phyloP scores from a whole-genome alignment of 495 filamentous ascomycete genomes.

The Podospora conica region DNA sequence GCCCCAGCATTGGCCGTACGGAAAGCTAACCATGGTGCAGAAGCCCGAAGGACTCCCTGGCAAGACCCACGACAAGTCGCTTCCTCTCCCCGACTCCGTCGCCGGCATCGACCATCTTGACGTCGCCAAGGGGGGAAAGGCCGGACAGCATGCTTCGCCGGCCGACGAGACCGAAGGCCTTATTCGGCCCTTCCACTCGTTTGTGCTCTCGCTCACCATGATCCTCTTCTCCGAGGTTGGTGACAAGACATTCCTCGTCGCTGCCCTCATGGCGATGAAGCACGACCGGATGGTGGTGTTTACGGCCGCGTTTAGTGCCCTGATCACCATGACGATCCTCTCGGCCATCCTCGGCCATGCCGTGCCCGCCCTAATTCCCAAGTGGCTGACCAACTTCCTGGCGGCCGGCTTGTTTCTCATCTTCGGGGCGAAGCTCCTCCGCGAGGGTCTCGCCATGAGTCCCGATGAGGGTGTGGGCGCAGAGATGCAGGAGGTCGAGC shows the following conservation, averaged over 20 bases:
- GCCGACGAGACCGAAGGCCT: conserved; percentile 53
- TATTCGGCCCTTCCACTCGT: conserved; percentile 83
- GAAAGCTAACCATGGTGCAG: conserved; percentile 37
- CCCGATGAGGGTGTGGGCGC: conserved; percentile 82
- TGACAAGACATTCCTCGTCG: conserved; percentile 97
- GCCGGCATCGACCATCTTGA: conserved; percentile 61
- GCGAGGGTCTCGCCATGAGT: conserved; percentile 83
- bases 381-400: conserved; percentile 77
- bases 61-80: conserved; percentile 71
- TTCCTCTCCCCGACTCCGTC: conserved; percentile 60
- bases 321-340: conserved; percentile 92
- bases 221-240: conserved; percentile 96
- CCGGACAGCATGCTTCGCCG: conserved; percentile 23
- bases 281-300: conserved; percentile 91
- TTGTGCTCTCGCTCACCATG: conserved; percentile 89
- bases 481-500: conserved; percentile 95
- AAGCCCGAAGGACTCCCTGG: conserved; percentile 78
- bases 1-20: background rate
- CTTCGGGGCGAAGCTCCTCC: conserved; percentile 79
- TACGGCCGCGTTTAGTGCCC: conserved; percentile 82
- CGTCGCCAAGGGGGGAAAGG: conserved; percentile 46
- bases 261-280: conserved; percentile 98
- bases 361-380: conserved; percentile 84
- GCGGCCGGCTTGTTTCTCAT: conserved; percentile 81
- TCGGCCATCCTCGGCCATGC: conserved; percentile 93